Evolutionary conservation across 371 early-diverging fungal genomes (phyloP).

Genomic region (Mucor sp.): DNA sequence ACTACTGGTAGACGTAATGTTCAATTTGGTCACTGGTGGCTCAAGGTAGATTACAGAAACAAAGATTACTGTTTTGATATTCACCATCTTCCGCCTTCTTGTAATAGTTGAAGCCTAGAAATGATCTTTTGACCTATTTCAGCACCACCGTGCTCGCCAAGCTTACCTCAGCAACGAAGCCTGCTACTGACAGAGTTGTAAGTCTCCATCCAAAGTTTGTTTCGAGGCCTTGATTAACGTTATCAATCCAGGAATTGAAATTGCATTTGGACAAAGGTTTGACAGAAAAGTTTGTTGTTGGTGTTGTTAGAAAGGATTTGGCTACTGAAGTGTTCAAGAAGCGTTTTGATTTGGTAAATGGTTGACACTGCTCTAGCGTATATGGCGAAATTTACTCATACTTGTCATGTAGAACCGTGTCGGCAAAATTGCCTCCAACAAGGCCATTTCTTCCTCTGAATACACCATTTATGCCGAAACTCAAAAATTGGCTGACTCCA

Average conservation of each 20-base stretch:
- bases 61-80: not conserved
- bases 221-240: slow-evolving; percentile 9
- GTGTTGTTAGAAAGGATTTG: slow-evolving; percentile 56
- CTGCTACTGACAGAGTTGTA: slow-evolving; percentile 39
- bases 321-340: slow-evolving; percentile 52
- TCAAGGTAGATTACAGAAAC: slow-evolving; percentile 43
- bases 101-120: slow-evolving; percentile 46
- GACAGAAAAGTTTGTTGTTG: slow-evolving; percentile 65
- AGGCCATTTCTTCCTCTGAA: slow-evolving; percentile 21
- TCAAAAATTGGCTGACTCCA: slow-evolving; percentile 42
- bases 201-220: not conserved
- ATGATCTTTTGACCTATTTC: slow-evolving; percentile 38
- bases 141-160: slow-evolving; percentile 25
- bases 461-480: slow-evolving; percentile 41
- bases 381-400: not conserved
- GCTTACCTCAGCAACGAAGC: slow-evolving; percentile 22
- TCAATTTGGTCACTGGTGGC: slow-evolving; percentile 68
- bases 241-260: not conserved
- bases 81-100: not conserved
- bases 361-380: not conserved
- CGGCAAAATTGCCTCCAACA: slow-evolving; percentile 26
- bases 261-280: slow-evolving; percentile 49
- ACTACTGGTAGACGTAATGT: slow-evolving; percentile 73
- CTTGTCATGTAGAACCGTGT: slow-evolving; percentile 8
- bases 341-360: slow-evolving; percentile 68